Percentiles rank a stretch among this genome's conserved stretches.
These are phyloP conservation scores for Yarrowia sp. DNA, from an alignment of 805 yeast genomes.

Conservation along the genomic window DNA sequence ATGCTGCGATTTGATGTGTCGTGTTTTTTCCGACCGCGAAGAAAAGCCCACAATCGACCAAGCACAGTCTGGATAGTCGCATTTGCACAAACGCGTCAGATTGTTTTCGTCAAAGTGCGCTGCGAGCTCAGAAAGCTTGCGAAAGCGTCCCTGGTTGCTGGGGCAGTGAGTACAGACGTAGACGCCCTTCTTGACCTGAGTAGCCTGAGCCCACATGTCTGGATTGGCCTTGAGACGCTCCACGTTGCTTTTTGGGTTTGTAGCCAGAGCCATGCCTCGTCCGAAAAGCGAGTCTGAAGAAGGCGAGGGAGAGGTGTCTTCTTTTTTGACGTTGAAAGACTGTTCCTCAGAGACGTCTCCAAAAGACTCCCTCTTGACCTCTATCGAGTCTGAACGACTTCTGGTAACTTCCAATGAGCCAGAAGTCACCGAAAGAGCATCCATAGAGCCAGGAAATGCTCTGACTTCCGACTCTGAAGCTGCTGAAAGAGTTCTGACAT, in stretches of 20 bases:
- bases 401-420: too few species aligned
- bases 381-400: not conserved
- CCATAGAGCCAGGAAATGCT: too few species aligned
- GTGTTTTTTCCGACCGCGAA: constrained; percentile 12
- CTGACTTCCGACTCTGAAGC: too few species aligned
- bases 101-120: constrained; percentile 25
- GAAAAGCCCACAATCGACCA: constrained; percentile 26
- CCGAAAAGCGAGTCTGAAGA: constrained; percentile 2
- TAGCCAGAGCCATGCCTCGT: not conserved
- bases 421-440: too few species aligned
- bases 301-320: not conserved
- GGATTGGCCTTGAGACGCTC: constrained; percentile 14
- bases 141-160: not conserved
- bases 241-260: not conserved
- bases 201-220: constrained; percentile 20
- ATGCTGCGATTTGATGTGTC: constrained; percentile 24
- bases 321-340: not conserved
- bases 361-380: too few species aligned
- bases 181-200: constrained; percentile 22
- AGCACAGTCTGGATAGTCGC: constrained; percentile 7
- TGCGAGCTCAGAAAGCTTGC: constrained; percentile 1
- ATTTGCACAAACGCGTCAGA: constrained; percentile 13
- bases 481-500: too few species aligned
- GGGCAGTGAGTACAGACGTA: constrained; percentile 23
- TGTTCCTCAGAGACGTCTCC: too few species aligned